These are phyloP conservation scores for Xylaria multiplex DNA, from an alignment of 2,329 filamentous ascomycete species.

Conservation along the genomic window DNA sequence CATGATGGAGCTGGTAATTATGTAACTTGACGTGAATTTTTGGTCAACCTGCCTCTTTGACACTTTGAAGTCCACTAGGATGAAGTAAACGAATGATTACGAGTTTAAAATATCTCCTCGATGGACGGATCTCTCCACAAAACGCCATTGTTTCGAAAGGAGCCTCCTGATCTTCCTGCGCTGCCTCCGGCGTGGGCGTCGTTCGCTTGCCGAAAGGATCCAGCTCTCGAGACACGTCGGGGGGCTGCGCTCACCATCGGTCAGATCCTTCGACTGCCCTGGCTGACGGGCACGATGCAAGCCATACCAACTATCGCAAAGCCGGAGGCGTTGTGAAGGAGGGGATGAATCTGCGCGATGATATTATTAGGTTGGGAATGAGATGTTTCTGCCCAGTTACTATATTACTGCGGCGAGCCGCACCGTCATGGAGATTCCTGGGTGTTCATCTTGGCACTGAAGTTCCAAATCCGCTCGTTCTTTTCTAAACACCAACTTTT, in stretches of 20 bases:
- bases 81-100: not conserved
- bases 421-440: not conserved
- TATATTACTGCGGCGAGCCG: slow-evolving; percentile 22
- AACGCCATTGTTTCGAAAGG: slow-evolving; percentile 5
- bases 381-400: not conserved
- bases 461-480: slow-evolving; percentile 9
- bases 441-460: not conserved
- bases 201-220: slow-evolving; percentile 25
- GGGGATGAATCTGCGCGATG: not conserved
- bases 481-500: slow-evolving; percentile 1
- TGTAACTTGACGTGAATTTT: not conserved
- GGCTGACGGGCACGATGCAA: not conserved
- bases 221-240: slow-evolving; percentile 25
- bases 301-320: slow-evolving; percentile 8
- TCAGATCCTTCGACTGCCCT: slow-evolving; percentile 16
- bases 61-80: not conserved
- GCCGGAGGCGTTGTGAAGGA: not conserved
- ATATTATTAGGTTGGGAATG: slow-evolving; percentile 4
- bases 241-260: slow-evolving; percentile 1
- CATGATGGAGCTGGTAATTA: not conserved
- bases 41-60: not conserved
- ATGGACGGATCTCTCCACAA: not conserved
- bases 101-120: not conserved
- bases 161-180: not conserved
- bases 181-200: not conserved